phyloP scores from a whole-genome alignment of 805 yeast species.

The Kodamaea restingae region DNA sequence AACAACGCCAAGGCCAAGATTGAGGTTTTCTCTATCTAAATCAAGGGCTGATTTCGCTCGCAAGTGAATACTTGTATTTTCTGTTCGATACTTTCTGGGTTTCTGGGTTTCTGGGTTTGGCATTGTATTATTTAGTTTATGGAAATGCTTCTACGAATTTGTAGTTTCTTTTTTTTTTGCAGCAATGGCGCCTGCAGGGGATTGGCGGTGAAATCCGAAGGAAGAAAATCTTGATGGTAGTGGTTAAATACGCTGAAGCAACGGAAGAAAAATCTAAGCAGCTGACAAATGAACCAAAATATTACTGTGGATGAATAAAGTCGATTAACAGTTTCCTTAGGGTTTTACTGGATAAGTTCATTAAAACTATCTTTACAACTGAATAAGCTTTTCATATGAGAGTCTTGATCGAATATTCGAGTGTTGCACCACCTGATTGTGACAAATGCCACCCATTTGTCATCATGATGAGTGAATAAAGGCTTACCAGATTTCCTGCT shows the following conservation, averaged over 20 bases:
- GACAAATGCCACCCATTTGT: no score
- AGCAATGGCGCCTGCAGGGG: background rate
- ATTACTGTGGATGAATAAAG: no score
- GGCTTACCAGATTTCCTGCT: no score
- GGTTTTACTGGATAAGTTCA: no score
- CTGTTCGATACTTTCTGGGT: background rate
- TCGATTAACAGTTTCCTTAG: no score
- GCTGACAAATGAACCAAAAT: no score
- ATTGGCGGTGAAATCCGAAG: background rate
- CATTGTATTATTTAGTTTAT: background rate
- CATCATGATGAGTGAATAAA: no score
- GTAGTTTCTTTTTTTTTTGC: conserved; percentile 1
- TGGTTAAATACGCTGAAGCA: background rate
- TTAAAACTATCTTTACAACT: no score
- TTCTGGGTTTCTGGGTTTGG: background rate
- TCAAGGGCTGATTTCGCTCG: background rate
- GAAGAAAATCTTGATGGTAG: background rate
- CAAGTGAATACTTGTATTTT: background rate
- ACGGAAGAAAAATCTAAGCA: background rate
- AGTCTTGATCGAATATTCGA: no score
- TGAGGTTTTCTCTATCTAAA: conserved; percentile 52
- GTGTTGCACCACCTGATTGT: no score
- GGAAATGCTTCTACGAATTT: background rate
- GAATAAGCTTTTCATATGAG: no score
- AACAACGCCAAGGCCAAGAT: conserved; percentile 61